phyloP scores from a whole-genome alignment of 495 filamentous ascomycete genomes.

The Neurospora sp. region DNA sequence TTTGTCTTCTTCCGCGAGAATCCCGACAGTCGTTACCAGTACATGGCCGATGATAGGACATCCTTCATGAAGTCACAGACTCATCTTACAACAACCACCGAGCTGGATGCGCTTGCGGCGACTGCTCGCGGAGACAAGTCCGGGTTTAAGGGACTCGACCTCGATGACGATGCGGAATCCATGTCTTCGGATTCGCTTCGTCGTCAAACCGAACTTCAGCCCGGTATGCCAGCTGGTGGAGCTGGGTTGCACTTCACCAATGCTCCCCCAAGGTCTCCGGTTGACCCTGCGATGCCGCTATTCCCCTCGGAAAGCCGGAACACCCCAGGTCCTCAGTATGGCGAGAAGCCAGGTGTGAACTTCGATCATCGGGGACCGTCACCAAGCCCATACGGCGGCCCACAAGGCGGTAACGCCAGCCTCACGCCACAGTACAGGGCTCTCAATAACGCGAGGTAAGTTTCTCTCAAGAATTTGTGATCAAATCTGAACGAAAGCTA shows the following conservation, averaged over 20 bases:
- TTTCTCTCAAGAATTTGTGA: not conserved
- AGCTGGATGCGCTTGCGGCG: conserved; percentile 86
- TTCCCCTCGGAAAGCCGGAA: conserved; percentile 35
- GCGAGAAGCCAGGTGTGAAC: conserved; percentile 7
- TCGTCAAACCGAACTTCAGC: conserved; percentile 11
- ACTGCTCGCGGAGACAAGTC: conserved; percentile 87
- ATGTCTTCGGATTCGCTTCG: conserved; percentile 37
- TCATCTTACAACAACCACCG: conserved; percentile 69
- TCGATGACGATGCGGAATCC: conserved; percentile 74
- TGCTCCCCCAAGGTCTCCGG: conserved; percentile 44
- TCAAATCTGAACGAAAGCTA: conserved; percentile 9
- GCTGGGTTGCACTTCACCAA: conserved; percentile 13
- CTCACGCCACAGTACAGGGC: conserved; percentile 10
- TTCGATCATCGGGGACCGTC: conserved; percentile 7
- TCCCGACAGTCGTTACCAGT: conserved; percentile 90
- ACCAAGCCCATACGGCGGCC: conserved; percentile 9
- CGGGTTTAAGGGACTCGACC: conserved; percentile 53
- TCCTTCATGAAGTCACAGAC: conserved; percentile 98
- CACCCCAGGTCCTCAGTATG: conserved; percentile 6
- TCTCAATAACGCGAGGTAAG: conserved; percentile 39
- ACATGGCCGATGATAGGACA: conserved; percentile 90
- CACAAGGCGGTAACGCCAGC: not conserved
- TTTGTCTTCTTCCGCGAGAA: conserved; percentile 89
- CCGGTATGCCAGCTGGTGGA: not conserved
- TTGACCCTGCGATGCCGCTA: conserved; percentile 53